These are phyloP conservation scores for Backusella morwellensis DNA, from an alignment of 192 early-diverging fungal genomes.

Conservation along the genomic window DNA sequence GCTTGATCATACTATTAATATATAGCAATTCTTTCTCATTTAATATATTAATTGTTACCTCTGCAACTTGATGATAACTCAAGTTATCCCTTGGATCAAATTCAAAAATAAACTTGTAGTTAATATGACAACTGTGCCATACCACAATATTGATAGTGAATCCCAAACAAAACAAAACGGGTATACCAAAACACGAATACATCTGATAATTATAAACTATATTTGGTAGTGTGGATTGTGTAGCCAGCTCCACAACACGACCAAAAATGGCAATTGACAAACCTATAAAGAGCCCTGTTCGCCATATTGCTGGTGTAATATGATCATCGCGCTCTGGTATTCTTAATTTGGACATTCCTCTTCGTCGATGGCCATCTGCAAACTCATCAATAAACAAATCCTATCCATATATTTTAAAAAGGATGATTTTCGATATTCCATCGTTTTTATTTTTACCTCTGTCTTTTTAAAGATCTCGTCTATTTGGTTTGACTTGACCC, in stretches of 20 bases:
- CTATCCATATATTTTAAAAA: conserved; percentile 21
- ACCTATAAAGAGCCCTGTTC: conserved; percentile 64
- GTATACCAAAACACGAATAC: conserved; percentile 62
- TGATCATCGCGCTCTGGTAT: conserved; percentile 38
- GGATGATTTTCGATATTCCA: conserved; percentile 42
- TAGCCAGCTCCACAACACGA: conserved; percentile 42
- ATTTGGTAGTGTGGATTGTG: conserved; percentile 36
- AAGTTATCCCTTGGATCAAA: conserved; percentile 73
- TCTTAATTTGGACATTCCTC: conserved; percentile 65
- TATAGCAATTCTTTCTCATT: conserved; percentile 36
- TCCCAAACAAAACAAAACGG: conserved; percentile 57
- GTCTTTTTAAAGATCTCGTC: conserved; percentile 26
- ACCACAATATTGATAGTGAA: conserved; percentile 65
- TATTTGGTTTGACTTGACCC: conserved; percentile 35
- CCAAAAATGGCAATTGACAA: conserved; percentile 50
- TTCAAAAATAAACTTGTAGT: conserved; percentile 76
- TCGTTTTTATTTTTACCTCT: neutral
- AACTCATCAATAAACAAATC: conserved; percentile 60
- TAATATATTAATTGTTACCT: conserved; percentile 44
- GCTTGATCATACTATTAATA: conserved; percentile 16
- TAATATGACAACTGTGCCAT: conserved; percentile 67
- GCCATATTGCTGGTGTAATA: conserved; percentile 33
- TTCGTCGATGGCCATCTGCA: conserved; percentile 59
- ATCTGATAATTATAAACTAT: conserved; percentile 49
- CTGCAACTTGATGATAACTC: conserved; percentile 64